Base-by-base conservation (phyloP, 768 basidiomycete genomes). In the Trametes villosa region DNA sequence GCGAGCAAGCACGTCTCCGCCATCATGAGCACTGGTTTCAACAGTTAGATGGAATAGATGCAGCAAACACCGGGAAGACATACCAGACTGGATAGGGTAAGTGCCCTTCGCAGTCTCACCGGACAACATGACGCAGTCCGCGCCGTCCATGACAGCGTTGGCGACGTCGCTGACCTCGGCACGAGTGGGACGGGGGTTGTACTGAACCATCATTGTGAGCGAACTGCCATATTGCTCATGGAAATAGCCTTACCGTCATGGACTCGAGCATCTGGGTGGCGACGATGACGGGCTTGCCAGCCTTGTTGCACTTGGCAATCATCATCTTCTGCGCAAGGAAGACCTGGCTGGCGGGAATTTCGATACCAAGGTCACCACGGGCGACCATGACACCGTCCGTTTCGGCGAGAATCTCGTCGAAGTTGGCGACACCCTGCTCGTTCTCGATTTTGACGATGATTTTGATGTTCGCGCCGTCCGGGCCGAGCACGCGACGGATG, bases 251-350 rank as follows among this genome's bases (percentile, higher is more conserved):
- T 73, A 94, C 93, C 67, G 94, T 97, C 95, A 96, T 96, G 17
- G 94, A 96, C 91, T 98, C 96, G 67, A 99, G 88, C 96, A 99
- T 99, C 77, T 99, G 96, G 15, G 97, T 99, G 11, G 97, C 97
- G 63, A 97, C 96, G 73, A 99, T 98, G 71, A 93, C 92, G 41
- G 97, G 96, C 81, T 99, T 99, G 68, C 97, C 97, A 55, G 85
- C 88, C 71, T 96, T 91, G 82, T 97, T 98, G 80, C 95, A 97
- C 81, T 98, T 98, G 60, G 96, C 87, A 69, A 98, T 99, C 96
- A 99, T 99, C 96, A 98, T 98, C 82, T 99, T 99, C 76, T 99
- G 97, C 9, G 97, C 97, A 70, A 98, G 81, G 84, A 99, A 99
- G 45, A 99, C 97, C 72, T 98, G 97, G 70, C 90, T 92, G 44